Percentiles rank a stretch among this genome's conserved stretches.
These are phyloP conservation scores for Triticum monococcum DNA, from an alignment of 176 grass and related monocot species.

Conservation along the genomic window DNA sequence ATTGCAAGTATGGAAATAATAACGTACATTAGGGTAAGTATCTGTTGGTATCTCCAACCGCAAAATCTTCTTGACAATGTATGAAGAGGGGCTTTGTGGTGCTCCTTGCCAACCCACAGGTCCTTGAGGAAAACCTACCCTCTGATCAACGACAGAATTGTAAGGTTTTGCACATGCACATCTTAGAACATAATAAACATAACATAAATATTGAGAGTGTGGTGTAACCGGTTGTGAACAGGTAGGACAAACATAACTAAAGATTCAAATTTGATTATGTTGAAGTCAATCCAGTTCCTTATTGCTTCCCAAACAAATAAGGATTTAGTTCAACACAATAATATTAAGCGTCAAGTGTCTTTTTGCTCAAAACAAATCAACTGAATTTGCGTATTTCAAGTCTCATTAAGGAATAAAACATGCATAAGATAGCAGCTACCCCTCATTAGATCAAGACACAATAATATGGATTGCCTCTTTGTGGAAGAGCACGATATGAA, in stretches of 20 bases:
- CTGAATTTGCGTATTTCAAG: background rate
- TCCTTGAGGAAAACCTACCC: constrained; percentile 67
- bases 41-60: constrained; percentile 87
- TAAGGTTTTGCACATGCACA: background rate
- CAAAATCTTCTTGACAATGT: constrained; percentile 90
- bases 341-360: background rate
- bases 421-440: background rate
- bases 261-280: background rate
- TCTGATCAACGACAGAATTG: constrained; percentile 47
- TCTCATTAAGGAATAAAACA: background rate
- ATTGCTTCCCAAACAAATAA: background rate
- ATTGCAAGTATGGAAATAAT: constrained; percentile 4
- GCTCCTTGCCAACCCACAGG: constrained; percentile 73
- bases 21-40: constrained; percentile 71
- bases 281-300: background rate
- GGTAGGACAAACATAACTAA: background rate
- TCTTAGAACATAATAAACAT: background rate
- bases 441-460: constrained; percentile 3
- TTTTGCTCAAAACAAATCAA: background rate
- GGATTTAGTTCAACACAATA: background rate
- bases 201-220: constrained; percentile 13
- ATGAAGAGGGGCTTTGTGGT: constrained; percentile 66
- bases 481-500: background rate
- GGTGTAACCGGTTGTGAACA: background rate
- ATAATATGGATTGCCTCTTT: background rate